Conservation (phyloP, 768 basidiomycete species). For the Epithele typhae region DNA sequence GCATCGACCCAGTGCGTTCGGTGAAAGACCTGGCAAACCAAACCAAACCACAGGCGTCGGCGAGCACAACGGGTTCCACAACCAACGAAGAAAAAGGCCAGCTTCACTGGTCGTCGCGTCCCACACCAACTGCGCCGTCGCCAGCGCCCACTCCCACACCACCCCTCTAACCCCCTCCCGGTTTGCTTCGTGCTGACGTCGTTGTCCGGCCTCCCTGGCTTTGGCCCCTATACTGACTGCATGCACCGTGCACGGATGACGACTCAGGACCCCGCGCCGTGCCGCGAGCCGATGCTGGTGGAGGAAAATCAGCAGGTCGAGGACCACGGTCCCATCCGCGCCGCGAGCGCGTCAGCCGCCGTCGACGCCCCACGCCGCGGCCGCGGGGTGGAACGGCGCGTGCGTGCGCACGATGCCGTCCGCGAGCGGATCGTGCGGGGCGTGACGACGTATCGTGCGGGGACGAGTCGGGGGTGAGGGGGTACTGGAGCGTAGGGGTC, state of each 20-base stretch:
- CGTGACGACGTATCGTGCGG: constrained; percentile 7
- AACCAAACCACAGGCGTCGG: background rate
- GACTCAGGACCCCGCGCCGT: constrained; percentile 28
- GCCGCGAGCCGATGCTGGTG: constrained; percentile 32
- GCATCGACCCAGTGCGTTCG: constrained; percentile 59
- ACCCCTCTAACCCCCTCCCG: constrained; percentile 17
- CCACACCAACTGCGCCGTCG: constrained; percentile 26
- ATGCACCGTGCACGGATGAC: constrained; percentile 20
- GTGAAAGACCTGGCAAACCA: constrained; percentile 53
- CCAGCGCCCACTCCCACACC: constrained; percentile 27
- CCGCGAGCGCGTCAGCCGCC: constrained; percentile 35
- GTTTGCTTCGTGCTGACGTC: constrained; percentile 4
- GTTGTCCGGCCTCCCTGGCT: no score
- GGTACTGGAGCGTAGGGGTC: no score
- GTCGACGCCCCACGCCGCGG: constrained; percentile 28
- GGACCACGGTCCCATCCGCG: constrained; percentile 38
- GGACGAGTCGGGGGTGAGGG: no score
- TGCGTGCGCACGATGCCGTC: constrained; percentile 30
- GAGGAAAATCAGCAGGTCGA: constrained; percentile 37
- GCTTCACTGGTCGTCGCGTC: constrained; percentile 23
- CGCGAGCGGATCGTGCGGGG: constrained; percentile 26
- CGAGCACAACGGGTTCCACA: background rate
- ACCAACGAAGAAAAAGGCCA: background rate
- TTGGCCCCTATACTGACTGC: no score
- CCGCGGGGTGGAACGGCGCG: constrained; percentile 34